Percentiles rank a stretch among this genome's conserved stretches.
These are phyloP conservation scores for Schizonepeta tenuifolia DNA, from an alignment of 257 asterid genomes.

Conservation along the genomic window DNA sequence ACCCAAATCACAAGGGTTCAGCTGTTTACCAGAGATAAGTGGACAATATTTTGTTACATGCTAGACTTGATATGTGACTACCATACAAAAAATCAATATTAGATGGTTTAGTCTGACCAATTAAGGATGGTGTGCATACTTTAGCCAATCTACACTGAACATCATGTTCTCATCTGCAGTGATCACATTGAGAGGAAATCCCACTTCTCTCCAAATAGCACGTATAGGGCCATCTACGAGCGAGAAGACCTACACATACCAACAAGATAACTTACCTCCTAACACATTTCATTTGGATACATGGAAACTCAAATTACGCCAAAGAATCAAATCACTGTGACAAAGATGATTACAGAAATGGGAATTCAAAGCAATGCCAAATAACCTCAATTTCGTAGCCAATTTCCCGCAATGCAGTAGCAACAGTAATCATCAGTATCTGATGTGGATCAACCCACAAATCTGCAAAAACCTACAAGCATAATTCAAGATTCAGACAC, in stretches of 20 bases:
- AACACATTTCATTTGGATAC: neutral
- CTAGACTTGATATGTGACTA: neutral
- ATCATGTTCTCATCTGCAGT: slow-evolving; percentile 50
- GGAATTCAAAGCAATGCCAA: slow-evolving; percentile 9
- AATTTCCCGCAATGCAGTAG: slow-evolving; percentile 63
- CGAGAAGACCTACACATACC: slow-evolving; percentile 64
- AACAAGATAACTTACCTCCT: slow-evolving; percentile 15
- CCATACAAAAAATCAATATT: neutral
- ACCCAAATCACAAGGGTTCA: neutral
- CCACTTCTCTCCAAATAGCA: slow-evolving; percentile 64
- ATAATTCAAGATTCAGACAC: slow-evolving; percentile 24
- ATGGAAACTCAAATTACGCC: neutral
- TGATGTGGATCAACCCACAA: slow-evolving; percentile 76
- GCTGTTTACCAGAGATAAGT: neutral
- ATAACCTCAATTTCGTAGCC: slow-evolving; percentile 93
- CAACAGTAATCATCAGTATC: slow-evolving; percentile 76
- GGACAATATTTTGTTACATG: no score
- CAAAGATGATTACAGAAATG: neutral
- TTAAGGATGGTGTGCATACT: slow-evolving; percentile 53
- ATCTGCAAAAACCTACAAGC: slow-evolving; percentile 75
- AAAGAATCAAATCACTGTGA: neutral
- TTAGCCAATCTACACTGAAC: slow-evolving; percentile 77
- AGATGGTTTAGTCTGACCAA: slow-evolving; percentile 22
- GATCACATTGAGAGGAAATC: slow-evolving; percentile 55
- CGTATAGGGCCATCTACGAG: slow-evolving; percentile 70